Evolutionary conservation across 768 basidiomycete genomes (phyloP).

Genomic region (Trametes sanguinea): DNA sequence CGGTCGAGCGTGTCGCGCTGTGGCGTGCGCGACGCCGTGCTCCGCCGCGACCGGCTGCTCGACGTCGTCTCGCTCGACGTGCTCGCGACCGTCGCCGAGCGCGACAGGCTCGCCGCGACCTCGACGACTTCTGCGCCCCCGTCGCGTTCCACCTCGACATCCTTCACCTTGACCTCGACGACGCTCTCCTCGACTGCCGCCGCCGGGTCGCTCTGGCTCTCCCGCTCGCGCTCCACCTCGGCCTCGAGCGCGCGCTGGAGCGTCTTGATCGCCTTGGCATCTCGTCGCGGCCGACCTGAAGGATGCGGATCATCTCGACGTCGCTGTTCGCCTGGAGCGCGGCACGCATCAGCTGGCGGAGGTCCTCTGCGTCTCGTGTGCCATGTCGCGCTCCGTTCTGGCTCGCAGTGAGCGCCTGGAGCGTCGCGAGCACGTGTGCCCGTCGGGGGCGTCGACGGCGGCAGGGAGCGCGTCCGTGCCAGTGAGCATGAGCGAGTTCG

Average conservation of each 20-base stretch:
- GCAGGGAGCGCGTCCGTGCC: slow-evolving; percentile 5
- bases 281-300: slow-evolving; percentile 64
- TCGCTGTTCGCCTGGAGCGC: slow-evolving; percentile 63
- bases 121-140: neutral
- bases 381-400: slow-evolving; percentile 53
- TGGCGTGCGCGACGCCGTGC: neutral
- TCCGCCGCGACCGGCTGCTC: neutral
- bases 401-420: slow-evolving; percentile 32
- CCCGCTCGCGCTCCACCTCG: slow-evolving; percentile 36
- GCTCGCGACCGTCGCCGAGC: slow-evolving; percentile 16
- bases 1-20: slow-evolving; percentile 56
- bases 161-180: neutral
- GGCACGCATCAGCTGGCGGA: slow-evolving; percentile 58
- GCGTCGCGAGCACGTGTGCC: slow-evolving; percentile 12
- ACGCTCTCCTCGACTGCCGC: slow-evolving; percentile 15
- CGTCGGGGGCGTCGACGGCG: neutral
- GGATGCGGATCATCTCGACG: slow-evolving; percentile 59
- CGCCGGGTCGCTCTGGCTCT: slow-evolving; percentile 2
- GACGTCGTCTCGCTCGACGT: slow-evolving; percentile 1
- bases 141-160: no score
- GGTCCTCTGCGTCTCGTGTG: slow-evolving; percentile 54
- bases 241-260: slow-evolving; percentile 67
- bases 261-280: slow-evolving; percentile 81
- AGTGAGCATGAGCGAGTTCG: slow-evolving; percentile 18
- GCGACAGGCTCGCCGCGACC: neutral